Percentiles rank a stretch among this genome's conserved stretches.
These are phyloP conservation scores for Hydnum rufescens DNA, from an alignment of 768 basidiomycete genomes.

Conservation along the genomic window DNA sequence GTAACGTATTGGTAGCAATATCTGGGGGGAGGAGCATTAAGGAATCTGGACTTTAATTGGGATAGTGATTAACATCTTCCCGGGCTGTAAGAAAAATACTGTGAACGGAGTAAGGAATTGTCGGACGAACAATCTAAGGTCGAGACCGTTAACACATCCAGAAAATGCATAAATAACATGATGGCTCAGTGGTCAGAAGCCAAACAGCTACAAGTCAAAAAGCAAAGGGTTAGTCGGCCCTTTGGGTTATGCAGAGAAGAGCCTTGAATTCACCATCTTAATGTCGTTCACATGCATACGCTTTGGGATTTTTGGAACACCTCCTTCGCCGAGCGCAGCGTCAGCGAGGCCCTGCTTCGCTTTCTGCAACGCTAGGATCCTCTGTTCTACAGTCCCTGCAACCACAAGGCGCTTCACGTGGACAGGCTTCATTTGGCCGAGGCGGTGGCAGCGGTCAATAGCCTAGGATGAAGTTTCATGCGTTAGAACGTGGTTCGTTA, in stretches of 20 bases:
- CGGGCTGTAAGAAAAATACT: too few species aligned
- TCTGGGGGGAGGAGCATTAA: too few species aligned
- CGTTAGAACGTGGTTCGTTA: constrained; percentile 1
- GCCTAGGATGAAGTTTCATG: constrained; percentile 18
- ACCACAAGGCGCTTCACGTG: constrained; percentile 8
- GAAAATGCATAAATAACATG: too few species aligned
- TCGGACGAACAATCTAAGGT: too few species aligned
- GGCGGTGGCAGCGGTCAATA: constrained; percentile 36
- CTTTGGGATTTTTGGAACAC: background rate
- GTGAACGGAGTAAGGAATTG: too few species aligned
- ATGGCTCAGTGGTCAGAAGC: too few species aligned
- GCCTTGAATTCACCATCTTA: background rate
- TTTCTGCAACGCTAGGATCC: constrained; percentile 7
- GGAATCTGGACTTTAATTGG: too few species aligned
- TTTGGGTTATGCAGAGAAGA: background rate
- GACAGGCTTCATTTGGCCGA: constrained; percentile 35
- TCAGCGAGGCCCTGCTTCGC: constrained; percentile 9
- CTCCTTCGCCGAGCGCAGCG: constrained; percentile 9
- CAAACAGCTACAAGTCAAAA: too few species aligned
- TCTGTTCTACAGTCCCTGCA: constrained; percentile 7
- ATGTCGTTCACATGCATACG: background rate
- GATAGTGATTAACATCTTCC: too few species aligned
- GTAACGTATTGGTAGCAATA: too few species aligned
- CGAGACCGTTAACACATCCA: too few species aligned
- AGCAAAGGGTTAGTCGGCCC: too few species aligned